Base-by-base conservation (phyloP, 192 early-diverging fungal genomes). In the Rhizophlyctis rosea region DNA sequence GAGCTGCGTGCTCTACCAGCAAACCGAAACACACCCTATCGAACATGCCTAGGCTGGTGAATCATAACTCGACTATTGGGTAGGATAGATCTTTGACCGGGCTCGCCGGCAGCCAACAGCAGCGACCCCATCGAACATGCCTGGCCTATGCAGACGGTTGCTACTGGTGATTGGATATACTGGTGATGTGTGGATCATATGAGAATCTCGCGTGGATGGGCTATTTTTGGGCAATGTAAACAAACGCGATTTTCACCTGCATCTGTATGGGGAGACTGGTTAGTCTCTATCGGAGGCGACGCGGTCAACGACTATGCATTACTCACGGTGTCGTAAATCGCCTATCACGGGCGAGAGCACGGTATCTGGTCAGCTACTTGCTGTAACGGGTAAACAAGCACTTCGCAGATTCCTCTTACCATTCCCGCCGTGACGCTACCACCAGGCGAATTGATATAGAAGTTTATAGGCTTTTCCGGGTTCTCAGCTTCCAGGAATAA, bases 391-490 rank as follows among this genome's bases (percentile, higher is more conserved):
- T n/a, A n/a, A n/a, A n/a, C n/a, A n/a, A n/a, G n/a, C n/a, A n/a
- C n/a, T n/a, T n/a, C n/a, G n/a, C n/a, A n/a, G n/a, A n/a, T n/a
- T n/a, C n/a, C n/a, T n/a, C 68, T 21, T 29, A 74, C 76, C 90
- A 99, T 86, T 11, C 94, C 96, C 13, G 92, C 83, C 1, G 94
- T 99, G 9, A 99, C 95, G 70, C 83, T 88, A 55, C 96, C 95
- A 34, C 96, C 95, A 13, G 96, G 96, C 35, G 91, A 94, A 74
- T 99, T 99, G 78, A 99, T 94, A 72, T 99, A 99, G 53, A 99
- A 77, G 34, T 86, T 87, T 61, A 99, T 92, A 24, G 91, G 89
- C 73, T 96, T 97, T 50, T 90, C 89, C 31, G 91, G 88, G 62
- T 92, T 91, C 75, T 96, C 94, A 4, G 93, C 88, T 66, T 99